These are phyloP conservation scores for Malus hybrid DNA, from an alignment of 331 rosid species.

Conservation along the genomic window DNA sequence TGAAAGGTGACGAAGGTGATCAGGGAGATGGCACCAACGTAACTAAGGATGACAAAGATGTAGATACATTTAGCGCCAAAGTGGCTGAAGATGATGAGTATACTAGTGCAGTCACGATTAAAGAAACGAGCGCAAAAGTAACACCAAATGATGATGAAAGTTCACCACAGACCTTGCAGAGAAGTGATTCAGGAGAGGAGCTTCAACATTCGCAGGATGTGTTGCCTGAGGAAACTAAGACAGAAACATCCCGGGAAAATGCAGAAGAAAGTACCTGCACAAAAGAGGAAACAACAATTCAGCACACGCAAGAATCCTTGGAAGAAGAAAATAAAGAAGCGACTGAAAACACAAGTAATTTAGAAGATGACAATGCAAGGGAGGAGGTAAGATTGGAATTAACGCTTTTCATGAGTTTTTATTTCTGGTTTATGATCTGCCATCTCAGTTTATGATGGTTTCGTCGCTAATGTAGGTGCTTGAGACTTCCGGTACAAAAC, in stretches of 20 bases:
- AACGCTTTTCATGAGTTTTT: neutral
- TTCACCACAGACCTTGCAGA: neutral
- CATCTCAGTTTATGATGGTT: too few species aligned
- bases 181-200: slow-evolving; percentile 12
- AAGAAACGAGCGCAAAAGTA: neutral
- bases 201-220: slow-evolving; percentile 9
- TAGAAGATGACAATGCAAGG: slow-evolving; percentile 1
- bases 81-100: neutral
- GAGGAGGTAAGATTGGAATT: slow-evolving; percentile 19
- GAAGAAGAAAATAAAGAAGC: slow-evolving; percentile 22
- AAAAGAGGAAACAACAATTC: slow-evolving; percentile 6
- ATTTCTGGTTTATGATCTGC: neutral
- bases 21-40: neutral
- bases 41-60: slow-evolving; percentile 7
- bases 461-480: too few species aligned
- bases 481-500: too few species aligned
- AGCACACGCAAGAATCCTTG: neutral
- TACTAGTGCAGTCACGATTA: neutral
- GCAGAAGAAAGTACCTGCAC: neutral
- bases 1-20: slow-evolving; percentile 6
- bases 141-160: slow-evolving; percentile 8
- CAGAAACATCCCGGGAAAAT: slow-evolving; percentile 4
- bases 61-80: neutral
- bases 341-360: neutral
- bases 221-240: neutral